A percentile compares a stretch with the other conserved stretches of the same genome.
Evolutionary conservation across 2,329 filamentous ascomycete genomes (phyloP).

Genomic region (Lecanosticta acicola): DNA sequence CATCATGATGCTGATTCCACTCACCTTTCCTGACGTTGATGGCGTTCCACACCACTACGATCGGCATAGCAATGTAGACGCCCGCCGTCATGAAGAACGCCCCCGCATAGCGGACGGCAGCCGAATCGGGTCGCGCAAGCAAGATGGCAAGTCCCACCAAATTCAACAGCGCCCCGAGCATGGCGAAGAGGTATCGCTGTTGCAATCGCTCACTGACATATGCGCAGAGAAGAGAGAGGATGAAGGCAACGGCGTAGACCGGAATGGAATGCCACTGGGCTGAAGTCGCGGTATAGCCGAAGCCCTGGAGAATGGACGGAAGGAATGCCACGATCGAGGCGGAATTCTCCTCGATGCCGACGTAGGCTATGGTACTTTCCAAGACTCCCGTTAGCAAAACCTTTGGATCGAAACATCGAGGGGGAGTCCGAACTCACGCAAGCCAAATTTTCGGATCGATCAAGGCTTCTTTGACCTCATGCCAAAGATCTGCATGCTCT

Average conservation of each 20-base stretch:
- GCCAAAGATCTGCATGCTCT: background rate
- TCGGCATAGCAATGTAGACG: constrained; percentile 30
- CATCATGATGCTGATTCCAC: background rate
- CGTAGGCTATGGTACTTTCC: constrained; percentile 5
- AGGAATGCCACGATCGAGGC: constrained; percentile 16
- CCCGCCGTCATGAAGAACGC: constrained; percentile 33
- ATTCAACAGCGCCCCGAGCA: constrained; percentile 32
- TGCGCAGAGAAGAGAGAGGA: constrained; percentile 15
- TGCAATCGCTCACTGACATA: constrained; percentile 19
- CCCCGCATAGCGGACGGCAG: constrained; percentile 32
- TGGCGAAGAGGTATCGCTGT: constrained; percentile 36
- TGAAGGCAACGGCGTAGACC: constrained; percentile 9
- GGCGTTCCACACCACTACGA: constrained; percentile 35
- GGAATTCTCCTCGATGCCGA: constrained; percentile 9
- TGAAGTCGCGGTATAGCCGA: constrained; percentile 9
- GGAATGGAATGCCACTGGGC: constrained; percentile 11
- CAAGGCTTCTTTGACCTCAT: constrained; percentile 2
- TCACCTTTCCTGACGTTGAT: constrained; percentile 40
- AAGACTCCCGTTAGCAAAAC: too few relatives aligned
- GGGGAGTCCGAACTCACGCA: background rate
- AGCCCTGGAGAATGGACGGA: constrained; percentile 12
- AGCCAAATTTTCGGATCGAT: constrained; percentile 8
- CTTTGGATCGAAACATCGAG: background rate
- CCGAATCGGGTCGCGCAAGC: constrained; percentile 21
- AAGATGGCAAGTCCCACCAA: constrained; percentile 33